Evolutionary conservation across 192 early-diverging fungal genomes (phyloP), one percentile per base, ranked within the genome.

Genomic region (Backusella parvicylindrica): DNA sequence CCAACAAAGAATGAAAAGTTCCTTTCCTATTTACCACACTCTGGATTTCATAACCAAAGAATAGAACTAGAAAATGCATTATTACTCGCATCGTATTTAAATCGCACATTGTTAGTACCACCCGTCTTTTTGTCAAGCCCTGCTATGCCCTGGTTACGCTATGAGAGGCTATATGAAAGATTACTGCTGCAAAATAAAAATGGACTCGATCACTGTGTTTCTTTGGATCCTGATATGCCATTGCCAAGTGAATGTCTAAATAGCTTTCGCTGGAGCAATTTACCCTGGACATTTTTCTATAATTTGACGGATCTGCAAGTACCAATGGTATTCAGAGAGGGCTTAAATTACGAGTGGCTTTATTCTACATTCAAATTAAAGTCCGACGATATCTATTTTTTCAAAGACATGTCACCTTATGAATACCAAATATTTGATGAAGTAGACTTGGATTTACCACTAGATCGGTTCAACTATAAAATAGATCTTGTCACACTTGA

Each of bases 271-370:
- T 87, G 87, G 83, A 89, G 84, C 2, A 81, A 70, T 6, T 78
- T 89, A 23, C 84, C 86, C 3, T 89, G 87, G 88, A 78, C 77
- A 0, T 88, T 88, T 64, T 85, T 89, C 33, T 84, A 86, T 47
- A 78, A 87, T 49, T 79, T 89, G 81, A 81, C 76, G 16, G 40
- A 66, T 15, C 32, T 76, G 40, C 30, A 77, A 43, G 82, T 84
- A n/a, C 82, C 74, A 3, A 74, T 87, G 64, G 76, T 83, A 9
- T 78, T 77, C 63, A 36, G 85, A 38, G 35, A 60, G 16, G 85
- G 86, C 30, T 72, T 86, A 31, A 83, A 81, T 6, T 78, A 77
- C 47, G 77, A 84, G 64, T 89, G 88, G 88, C 68, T 89, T 68
- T 78, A 86, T 28, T 28, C 68, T 12, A 76, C 82, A 32, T 70